Evolutionary conservation across 805 yeast genomes (phyloP), one percentile per base, ranked within the genome.

Genomic region (Kazachstania viticola): DNA sequence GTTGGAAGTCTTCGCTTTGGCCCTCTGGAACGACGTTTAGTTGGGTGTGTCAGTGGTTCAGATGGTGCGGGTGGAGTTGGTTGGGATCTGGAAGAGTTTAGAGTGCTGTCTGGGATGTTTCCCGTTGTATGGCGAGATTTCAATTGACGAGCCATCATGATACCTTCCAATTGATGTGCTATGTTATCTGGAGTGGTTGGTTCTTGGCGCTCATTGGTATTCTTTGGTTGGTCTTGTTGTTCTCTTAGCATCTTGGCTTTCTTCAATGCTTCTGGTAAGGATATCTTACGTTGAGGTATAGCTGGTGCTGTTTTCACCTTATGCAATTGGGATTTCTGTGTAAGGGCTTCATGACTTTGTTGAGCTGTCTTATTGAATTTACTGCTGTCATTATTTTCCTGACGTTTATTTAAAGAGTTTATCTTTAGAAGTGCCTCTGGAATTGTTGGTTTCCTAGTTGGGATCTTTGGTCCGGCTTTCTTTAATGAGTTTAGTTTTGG

Each of bases 1-100:
- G 41, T 44, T 2, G 65, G 68, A n/a, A 54, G 42, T 31, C 60
- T 48, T 35, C 67, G 42, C 33, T 49, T 60, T 14, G 64, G 66
- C 1, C 64, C 65, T 14, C 50, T 50, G 7, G 62, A 40, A 33
- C 66, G 48, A 5, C 33, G 37, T 40, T 58, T 60, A 24, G 49
- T 60, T 9, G 45, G 36, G 29, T 56, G 62, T 3, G 29, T 43
- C 26, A 58, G 25, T 8, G 33, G 17, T 13, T 27, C 5, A 4
- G 29, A 9, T 9, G 26, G 12, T 18, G 22, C 14, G 9, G 17
- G 5, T 9, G 27, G 17, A 3, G 25, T 5, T 5, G 5, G 11
- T n/a, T 5, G 13, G 8, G 28, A 14, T 17, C 36, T 14, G 43
- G 19, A 9, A 11, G 22, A 8, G 11, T 19, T 19, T 8, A 19